phyloP scores from a whole-genome alignment of 305 asterid species.

The Solanum chacoense region DNA sequence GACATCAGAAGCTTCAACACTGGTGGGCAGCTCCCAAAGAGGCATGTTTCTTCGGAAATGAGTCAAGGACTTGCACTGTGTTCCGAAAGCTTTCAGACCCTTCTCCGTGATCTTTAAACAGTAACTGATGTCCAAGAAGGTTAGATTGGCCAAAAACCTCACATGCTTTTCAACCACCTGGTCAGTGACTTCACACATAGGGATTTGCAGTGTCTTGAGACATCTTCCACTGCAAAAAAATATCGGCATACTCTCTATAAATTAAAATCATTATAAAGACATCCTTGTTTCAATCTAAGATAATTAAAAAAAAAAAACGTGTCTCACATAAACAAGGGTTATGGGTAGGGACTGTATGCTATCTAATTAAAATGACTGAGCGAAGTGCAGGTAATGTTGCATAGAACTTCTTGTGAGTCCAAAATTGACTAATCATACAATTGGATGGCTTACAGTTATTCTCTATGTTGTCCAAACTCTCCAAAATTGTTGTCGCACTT shows the following conservation, averaged over 20 bases:
- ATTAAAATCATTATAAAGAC: background rate
- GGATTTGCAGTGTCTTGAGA: constrained; percentile 12
- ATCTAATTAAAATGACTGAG: background rate
- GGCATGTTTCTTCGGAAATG: constrained; percentile 13
- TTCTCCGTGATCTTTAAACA: constrained; percentile 10
- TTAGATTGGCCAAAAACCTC: background rate
- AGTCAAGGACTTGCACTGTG: constrained; percentile 8
- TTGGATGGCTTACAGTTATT: background rate
- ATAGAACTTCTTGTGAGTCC: background rate
- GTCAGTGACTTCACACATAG: constrained; percentile 10
- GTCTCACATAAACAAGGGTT: background rate
- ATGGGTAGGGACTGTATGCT: background rate
- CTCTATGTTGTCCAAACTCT: background rate
- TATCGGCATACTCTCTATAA: background rate
- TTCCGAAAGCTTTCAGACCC: constrained; percentile 12
- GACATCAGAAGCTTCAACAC: background rate
- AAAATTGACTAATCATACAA: background rate
- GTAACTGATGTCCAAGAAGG: constrained; percentile 11
- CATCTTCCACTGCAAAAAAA: constrained; percentile 7
- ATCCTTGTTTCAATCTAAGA: background rate
- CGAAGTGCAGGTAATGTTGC: background rate
- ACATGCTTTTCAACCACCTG: constrained; percentile 9
- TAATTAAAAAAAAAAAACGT: background rate
- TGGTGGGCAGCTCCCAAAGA: background rate
- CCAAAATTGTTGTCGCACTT: background rate